These are phyloP conservation scores for Aspergillus steynii DNA, from an alignment of 495 filamentous ascomycete genomes.

Conservation along the genomic window DNA sequence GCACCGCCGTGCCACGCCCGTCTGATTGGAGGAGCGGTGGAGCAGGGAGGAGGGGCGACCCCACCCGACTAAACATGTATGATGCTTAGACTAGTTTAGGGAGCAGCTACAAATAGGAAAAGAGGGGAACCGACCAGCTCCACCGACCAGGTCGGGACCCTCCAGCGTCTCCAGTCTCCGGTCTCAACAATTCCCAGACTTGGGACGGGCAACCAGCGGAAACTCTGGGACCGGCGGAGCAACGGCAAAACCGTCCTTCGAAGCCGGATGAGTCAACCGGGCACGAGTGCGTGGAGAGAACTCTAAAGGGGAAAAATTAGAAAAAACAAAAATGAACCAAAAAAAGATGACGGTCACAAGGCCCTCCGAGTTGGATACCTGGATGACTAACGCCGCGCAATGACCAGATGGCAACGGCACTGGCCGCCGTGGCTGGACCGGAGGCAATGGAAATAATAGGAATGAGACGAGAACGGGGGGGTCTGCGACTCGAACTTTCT, in stretches of 20 bases:
- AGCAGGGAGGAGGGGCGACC: not conserved
- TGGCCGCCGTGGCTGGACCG: too few species aligned
- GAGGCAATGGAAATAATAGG: too few species aligned
- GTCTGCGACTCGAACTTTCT: too few species aligned
- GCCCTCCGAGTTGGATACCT: too few species aligned
- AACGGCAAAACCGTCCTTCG: not conserved
- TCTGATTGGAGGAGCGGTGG: constrained; percentile 5
- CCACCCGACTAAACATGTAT: constrained; percentile 21
- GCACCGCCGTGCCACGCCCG: not conserved
- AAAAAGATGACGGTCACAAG: too few species aligned
- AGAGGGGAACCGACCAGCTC: constrained; percentile 7
- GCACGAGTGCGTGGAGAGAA: constrained; percentile 6
- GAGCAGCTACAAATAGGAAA: constrained; percentile 22
- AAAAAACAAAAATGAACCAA: not conserved
- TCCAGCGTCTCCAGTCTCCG: not conserved
- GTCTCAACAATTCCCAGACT: too few species aligned
- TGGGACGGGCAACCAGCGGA: too few species aligned
- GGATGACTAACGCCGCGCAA: not conserved
- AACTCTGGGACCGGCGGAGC: too few species aligned
- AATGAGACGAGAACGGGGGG: too few species aligned
- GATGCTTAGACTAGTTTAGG: constrained; percentile 26
- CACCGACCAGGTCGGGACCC: constrained; percentile 8
- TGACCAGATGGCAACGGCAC: too few species aligned
- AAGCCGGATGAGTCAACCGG: constrained; percentile 5
- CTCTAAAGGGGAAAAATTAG: not conserved